Conservation (phyloP, 2,329 filamentous ascomycete species). For the Drechmeria coniospora region DNA sequence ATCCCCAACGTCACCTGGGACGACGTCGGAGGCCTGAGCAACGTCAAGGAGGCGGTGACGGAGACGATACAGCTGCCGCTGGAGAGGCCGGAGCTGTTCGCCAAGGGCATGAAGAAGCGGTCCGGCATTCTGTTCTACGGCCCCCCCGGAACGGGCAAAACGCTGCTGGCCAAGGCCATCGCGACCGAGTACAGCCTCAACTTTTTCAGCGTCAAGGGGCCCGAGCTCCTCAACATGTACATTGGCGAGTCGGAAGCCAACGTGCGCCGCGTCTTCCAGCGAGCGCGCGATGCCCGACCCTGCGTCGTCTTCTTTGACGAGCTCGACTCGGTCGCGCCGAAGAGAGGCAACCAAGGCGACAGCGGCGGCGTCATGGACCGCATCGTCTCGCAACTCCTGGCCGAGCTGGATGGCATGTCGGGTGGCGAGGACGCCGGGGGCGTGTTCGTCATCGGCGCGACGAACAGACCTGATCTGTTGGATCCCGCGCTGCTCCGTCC, state of each 20-base stretch:
- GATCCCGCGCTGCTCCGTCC: conserved; percentile 82
- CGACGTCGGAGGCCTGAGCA: conserved; percentile 81
- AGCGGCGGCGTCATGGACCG: conserved; percentile 97
- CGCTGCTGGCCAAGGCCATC: conserved; percentile 81
- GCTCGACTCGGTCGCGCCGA: conserved; percentile 83
- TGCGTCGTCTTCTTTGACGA: conserved; percentile 93
- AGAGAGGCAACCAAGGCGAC: conserved; percentile 92
- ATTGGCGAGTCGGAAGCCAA: conserved; percentile 91
- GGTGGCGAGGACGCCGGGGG: conserved; percentile 74
- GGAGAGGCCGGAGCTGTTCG: conserved; percentile 82
- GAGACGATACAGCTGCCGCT: conserved; percentile 92
- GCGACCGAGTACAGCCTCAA: conserved; percentile 88
- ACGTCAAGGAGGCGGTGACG: conserved; percentile 93
- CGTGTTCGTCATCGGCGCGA: conserved; percentile 93
- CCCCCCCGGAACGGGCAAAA: conserved; percentile 83
- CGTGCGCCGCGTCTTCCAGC: conserved; percentile 76
- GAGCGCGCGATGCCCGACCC: conserved; percentile 69
- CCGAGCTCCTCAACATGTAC: conserved; percentile 89
- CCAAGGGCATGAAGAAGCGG: conserved; percentile 95
- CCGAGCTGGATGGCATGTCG: conserved; percentile 95
- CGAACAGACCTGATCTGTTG: conserved; percentile 83
- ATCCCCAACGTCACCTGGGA: conserved; percentile 96
- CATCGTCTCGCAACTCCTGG: conserved; percentile 86
- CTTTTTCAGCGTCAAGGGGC: conserved; percentile 88
- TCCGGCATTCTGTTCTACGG: conserved; percentile 89